Evolutionary conservation across 495 filamentous ascomycete genomes (phyloP).

Genomic region (Podospora comata): DNA sequence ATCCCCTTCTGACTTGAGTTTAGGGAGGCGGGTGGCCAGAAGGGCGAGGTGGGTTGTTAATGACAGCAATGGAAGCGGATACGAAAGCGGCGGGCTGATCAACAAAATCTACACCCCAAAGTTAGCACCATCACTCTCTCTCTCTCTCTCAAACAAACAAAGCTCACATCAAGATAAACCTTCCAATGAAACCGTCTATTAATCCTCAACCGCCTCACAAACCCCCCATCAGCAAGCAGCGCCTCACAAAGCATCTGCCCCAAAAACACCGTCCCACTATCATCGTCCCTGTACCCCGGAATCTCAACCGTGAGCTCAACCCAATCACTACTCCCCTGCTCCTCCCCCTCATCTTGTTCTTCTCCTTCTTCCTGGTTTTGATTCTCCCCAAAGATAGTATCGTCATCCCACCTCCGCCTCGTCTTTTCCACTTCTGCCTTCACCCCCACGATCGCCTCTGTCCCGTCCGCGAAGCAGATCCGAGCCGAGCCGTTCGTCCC

Average conservation of each 20-base stretch:
- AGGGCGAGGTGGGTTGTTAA: conserved; percentile 96
- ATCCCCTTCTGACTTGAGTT: conserved; percentile 75
- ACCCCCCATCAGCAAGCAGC: conserved; percentile 67
- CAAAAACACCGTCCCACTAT: conserved; percentile 83
- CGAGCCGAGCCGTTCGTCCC: conserved; percentile 87
- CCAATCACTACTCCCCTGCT: conserved; percentile 57
- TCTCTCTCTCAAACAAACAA: too few relatives aligned
- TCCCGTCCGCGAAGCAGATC: conserved; percentile 90
- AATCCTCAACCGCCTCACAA: conserved; percentile 73
- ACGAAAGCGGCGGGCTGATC: conserved; percentile 85
- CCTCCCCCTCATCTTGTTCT: conserved; percentile 1
- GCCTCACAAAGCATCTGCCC: conserved; percentile 84
- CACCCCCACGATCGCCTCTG: conserved; percentile 90
- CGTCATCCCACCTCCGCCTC: conserved; percentile 33
- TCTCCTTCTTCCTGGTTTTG: conserved; percentile 26
- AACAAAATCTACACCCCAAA: conserved; percentile 67
- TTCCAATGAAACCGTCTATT: conserved; percentile 93
- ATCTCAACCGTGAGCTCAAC: conserved; percentile 83
- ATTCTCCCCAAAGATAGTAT: conserved; percentile 24
- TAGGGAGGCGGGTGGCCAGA: conserved; percentile 77
- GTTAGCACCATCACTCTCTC: conserved; percentile 16
- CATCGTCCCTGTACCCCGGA: conserved; percentile 83
- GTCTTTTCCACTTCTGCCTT: conserved; percentile 89
- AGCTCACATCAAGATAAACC: conserved; percentile 84
- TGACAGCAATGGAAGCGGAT: conserved; percentile 87